Conservation (phyloP, 805 yeast genomes). For the Teunomyces gatunensis region DNA sequence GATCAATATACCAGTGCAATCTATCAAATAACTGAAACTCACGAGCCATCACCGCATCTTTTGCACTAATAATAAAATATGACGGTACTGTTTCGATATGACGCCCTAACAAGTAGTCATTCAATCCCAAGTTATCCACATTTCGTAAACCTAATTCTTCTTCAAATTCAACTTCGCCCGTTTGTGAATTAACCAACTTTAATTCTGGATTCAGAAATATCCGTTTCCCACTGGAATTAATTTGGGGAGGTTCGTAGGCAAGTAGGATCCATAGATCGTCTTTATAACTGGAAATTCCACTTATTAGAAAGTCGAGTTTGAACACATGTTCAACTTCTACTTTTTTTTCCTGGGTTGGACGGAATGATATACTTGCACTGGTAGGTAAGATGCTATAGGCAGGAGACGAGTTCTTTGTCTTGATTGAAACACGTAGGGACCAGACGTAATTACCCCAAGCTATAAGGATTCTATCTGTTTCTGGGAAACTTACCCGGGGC, state of each 20-base stretch:
- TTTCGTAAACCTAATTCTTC: slow-evolving; percentile 73
- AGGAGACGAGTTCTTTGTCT: slow-evolving; percentile 8
- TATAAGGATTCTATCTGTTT: slow-evolving; percentile 61
- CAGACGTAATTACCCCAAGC: slow-evolving; percentile 86
- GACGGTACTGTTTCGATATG: slow-evolving; percentile 42
- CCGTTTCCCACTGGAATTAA: slow-evolving; percentile 16
- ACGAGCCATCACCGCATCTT: slow-evolving; percentile 75
- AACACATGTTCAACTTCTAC: slow-evolving; percentile 48
- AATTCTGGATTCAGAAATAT: slow-evolving; percentile 65
- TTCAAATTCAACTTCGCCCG: slow-evolving; percentile 71
- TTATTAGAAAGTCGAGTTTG: slow-evolving; percentile 52
- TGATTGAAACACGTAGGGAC: slow-evolving; percentile 49
- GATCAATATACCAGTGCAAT: slow-evolving; percentile 66
- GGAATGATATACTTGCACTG: slow-evolving; percentile 53
- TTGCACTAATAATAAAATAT: slow-evolving; percentile 73
- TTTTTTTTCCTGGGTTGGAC: slow-evolving; percentile 40
- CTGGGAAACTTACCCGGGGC: slow-evolving; percentile 72
- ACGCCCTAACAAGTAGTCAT: slow-evolving; percentile 69
- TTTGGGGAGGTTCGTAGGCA: slow-evolving; percentile 46
- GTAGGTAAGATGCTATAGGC: slow-evolving; percentile 31
- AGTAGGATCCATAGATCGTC: slow-evolving; percentile 67
- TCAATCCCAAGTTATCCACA: slow-evolving; percentile 60
- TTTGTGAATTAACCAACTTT: slow-evolving; percentile 58
- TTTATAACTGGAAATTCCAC: slow-evolving; percentile 75
- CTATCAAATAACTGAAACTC: slow-evolving; percentile 70